A percentile compares a stretch with the other conserved stretches of the same genome.
Evolutionary conservation across 2,329 filamentous ascomycete species (phyloP).

Genomic region (Colletotrichum sp.): DNA sequence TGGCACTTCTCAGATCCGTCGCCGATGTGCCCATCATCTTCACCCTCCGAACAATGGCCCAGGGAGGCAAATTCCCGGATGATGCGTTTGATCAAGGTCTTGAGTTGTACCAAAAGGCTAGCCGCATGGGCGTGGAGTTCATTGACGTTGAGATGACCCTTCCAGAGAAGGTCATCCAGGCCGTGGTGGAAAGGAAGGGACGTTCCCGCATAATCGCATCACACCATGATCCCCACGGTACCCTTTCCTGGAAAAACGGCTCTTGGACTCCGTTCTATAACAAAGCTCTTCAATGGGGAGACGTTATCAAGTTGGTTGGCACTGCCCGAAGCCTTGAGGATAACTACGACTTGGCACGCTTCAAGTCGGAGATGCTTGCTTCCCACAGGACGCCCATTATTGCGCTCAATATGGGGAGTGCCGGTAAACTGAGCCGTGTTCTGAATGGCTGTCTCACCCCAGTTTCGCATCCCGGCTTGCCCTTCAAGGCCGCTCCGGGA

Average conservation of each 20-base stretch:
- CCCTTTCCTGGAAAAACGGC: conserved; percentile 88
- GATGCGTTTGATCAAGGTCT: conserved; percentile 72
- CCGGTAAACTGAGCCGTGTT: conserved; percentile 88
- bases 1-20: conserved; percentile 76
- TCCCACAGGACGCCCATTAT: conserved; percentile 86
- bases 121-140: conserved; percentile 88
- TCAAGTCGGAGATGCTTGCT: conserved; percentile 76
- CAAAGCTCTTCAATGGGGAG: conserved; percentile 84
- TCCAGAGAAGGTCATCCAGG: conserved; percentile 75
- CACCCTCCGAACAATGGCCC: conserved; percentile 83
- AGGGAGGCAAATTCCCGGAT: conserved; percentile 90
- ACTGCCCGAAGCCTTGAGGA: conserved; percentile 78
- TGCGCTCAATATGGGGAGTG: conserved; percentile 91
- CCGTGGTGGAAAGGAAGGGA: conserved; percentile 70
- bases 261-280: conserved; percentile 93
- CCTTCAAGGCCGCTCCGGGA: conserved; percentile 91
- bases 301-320: conserved; percentile 94
- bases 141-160: conserved; percentile 92
- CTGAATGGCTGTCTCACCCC: conserved; percentile 94
- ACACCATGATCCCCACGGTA: conserved; percentile 84
- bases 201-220: conserved; percentile 89
- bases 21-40: conserved; percentile 86
- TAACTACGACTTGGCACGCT: conserved; percentile 83
- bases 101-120: conserved; percentile 76
- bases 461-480: conserved; percentile 87